Percentiles rank a stretch among this genome's conserved stretches.
These are phyloP conservation scores for Taphrina populina DNA, from an alignment of 1,139 yeast genomes.

Conservation along the genomic window DNA sequence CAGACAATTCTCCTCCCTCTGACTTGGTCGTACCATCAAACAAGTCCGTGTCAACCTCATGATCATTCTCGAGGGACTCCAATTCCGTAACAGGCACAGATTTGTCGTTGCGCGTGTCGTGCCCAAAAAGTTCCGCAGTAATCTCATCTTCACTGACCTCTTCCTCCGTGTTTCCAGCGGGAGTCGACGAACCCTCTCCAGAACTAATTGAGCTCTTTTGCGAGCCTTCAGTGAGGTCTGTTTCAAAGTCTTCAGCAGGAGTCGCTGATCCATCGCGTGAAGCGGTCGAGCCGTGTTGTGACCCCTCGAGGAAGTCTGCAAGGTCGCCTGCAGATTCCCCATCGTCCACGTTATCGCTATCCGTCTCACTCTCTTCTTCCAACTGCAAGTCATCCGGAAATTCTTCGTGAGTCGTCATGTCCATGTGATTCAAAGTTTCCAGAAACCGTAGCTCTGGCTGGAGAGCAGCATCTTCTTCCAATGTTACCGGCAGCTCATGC, in stretches of 20 bases:
- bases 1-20: no score
- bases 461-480: neutral
- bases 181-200: no score
- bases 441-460: neutral
- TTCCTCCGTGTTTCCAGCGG: no score
- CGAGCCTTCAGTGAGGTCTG: no score
- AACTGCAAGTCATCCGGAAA: slow-evolving; percentile 5
- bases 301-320: neutral
- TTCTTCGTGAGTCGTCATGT: neutral
- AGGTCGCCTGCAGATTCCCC: neutral
- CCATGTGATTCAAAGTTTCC: neutral
- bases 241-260: no score
- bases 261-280: no score
- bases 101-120: no score
- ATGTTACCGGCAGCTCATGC: slow-evolving; percentile 1
- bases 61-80: neutral
- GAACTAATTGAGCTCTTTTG: no score
- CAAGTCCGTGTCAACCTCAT: neutral
- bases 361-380: neutral
- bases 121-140: no score
- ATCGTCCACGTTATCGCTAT: neutral
- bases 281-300: neutral
- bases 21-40: no score
- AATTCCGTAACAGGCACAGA: no score
- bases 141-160: no score